These are phyloP conservation scores for Metschnikowia orientalis DNA, from an alignment of 805 yeast species.

Conservation along the genomic window DNA sequence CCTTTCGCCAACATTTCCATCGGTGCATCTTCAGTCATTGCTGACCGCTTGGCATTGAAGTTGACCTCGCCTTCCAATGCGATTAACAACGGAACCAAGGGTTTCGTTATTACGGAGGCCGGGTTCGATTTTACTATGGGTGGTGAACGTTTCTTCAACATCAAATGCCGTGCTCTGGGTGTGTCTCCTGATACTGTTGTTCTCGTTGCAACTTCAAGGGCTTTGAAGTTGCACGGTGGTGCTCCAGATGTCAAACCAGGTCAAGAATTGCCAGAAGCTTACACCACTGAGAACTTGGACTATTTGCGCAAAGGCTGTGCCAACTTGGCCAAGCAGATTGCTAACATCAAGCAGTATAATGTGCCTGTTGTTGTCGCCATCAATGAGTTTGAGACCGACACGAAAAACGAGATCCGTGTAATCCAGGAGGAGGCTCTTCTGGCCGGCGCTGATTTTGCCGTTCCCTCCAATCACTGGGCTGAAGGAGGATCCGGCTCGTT, in stretches of 20 bases:
- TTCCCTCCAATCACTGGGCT: slow-evolving; percentile 91
- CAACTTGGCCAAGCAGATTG: slow-evolving; percentile 85
- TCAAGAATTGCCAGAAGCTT: slow-evolving; percentile 75
- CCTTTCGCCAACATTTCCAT: slow-evolving; percentile 97
- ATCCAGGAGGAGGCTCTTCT: slow-evolving; percentile 74
- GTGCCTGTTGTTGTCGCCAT: slow-evolving; percentile 94
- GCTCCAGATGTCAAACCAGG: slow-evolving; percentile 97
- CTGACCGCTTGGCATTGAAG: slow-evolving; percentile 89
- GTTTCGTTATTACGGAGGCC: slow-evolving; percentile 95
- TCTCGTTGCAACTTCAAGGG: slow-evolving; percentile 92
- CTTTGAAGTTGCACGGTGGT: slow-evolving; percentile 96
- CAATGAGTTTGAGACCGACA: slow-evolving; percentile 80
- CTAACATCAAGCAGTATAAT: slow-evolving; percentile 78
- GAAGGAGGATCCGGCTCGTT: slow-evolving; percentile 92
- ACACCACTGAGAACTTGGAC: slow-evolving; percentile 75
- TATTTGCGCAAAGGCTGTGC: slow-evolving; percentile 75
- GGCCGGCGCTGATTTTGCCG: slow-evolving; percentile 94
- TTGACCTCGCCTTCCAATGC: slow-evolving; percentile 56
- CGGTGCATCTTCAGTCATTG: slow-evolving; percentile 92
- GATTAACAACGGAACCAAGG: slow-evolving; percentile 46
- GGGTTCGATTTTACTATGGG: slow-evolving; percentile 99
- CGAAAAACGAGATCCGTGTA: slow-evolving; percentile 72
- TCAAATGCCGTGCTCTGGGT: slow-evolving; percentile 91
- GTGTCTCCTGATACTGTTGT: slow-evolving; percentile 85
- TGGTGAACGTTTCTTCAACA: slow-evolving; percentile 94